These are phyloP conservation scores for Botrytis elliptica DNA, from an alignment of 2,329 filamentous ascomycete genomes.

Conservation along the genomic window DNA sequence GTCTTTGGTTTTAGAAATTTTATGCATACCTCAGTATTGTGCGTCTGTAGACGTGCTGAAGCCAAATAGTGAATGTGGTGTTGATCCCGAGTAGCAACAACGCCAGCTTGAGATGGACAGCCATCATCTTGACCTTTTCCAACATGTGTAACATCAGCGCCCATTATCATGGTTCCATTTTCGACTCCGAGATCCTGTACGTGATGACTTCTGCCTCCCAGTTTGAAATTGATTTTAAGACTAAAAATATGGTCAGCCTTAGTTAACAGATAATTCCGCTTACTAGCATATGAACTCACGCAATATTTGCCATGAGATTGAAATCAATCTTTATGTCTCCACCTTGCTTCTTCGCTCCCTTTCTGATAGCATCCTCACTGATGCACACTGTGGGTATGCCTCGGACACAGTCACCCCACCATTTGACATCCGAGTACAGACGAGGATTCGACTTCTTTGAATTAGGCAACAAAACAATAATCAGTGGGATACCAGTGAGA, in stretches of 20 bases:
- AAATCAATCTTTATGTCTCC: too few species aligned
- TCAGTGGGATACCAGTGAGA: too few species aligned
- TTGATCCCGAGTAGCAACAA: slow-evolving; percentile 71
- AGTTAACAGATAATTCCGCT: too few species aligned
- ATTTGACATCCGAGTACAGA: not conserved
- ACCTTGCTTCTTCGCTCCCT: too few species aligned
- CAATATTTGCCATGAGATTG: too few species aligned
- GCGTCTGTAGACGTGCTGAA: slow-evolving; percentile 66
- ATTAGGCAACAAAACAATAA: too few species aligned
- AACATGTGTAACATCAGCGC: slow-evolving; percentile 84
- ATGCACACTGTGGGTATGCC: not conserved
- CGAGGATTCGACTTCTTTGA: too few species aligned
- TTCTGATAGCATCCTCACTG: too few species aligned
- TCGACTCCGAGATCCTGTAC: too few species aligned
- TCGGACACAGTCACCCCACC: not conserved
- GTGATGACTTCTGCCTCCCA: not conserved
- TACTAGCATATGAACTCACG: too few species aligned
- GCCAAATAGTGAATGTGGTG: slow-evolving; percentile 73
- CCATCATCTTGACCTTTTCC: slow-evolving; percentile 55
- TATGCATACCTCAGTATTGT: slow-evolving; percentile 66
- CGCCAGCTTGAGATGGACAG: slow-evolving; percentile 72
- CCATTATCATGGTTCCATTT: slow-evolving; percentile 46
- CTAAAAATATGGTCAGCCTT: not conserved
- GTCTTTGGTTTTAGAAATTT: too few species aligned
- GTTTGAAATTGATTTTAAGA: not conserved